Evolutionary conservation across 306 rosid species (phyloP), one percentile per base, ranked within the genome.

Genomic region (Neltuma alba): DNA sequence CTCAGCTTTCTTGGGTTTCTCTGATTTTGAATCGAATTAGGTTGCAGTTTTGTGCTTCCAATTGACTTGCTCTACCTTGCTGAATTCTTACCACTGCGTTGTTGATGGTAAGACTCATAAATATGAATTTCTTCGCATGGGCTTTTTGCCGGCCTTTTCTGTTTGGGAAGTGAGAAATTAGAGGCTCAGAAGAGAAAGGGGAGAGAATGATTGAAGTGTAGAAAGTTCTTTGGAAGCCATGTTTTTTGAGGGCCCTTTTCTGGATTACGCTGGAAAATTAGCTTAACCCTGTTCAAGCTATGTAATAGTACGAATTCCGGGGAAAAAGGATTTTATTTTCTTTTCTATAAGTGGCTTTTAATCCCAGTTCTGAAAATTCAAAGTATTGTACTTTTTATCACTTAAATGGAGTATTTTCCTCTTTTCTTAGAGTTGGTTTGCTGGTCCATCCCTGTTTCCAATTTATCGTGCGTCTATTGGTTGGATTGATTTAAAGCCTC

Each of bases 81-180:
- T 73, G 83, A 55, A 76, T 76, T 74, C 65, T 54, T 50, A 44
- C 25, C 70, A 76, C 78, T 61, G 40, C 76, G 75, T 36, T 73
- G 68, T 80, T 86, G 75, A 76, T 76, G 85, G 89, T 86, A 80
- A 72, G 72, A 45, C 79, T 67, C 75, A 58, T 28, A 52, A 48
- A 27, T 45, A 34, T 57, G 11, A 57, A 65, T 40, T 79, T 77
- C 25, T 83, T 20, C 37, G 20, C 20, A 23, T 67, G 67, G 10
- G 14, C 34, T 69, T 76, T 28, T 15, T 30, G 0, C 48, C 20
- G 14, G 40, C 44, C 55, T 18, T 20, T 80, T 7, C 54, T 40
- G 12, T 72, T 15, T 37, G 50, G 68, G 44, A 72, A 75, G 23
- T 82, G 76, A 38, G 31, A 62, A 63, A 63, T 64, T 82, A 11